phyloP scores from a whole-genome alignment of 2,329 filamentous ascomycete genomes.

The Aspergillus aculeatinus region DNA sequence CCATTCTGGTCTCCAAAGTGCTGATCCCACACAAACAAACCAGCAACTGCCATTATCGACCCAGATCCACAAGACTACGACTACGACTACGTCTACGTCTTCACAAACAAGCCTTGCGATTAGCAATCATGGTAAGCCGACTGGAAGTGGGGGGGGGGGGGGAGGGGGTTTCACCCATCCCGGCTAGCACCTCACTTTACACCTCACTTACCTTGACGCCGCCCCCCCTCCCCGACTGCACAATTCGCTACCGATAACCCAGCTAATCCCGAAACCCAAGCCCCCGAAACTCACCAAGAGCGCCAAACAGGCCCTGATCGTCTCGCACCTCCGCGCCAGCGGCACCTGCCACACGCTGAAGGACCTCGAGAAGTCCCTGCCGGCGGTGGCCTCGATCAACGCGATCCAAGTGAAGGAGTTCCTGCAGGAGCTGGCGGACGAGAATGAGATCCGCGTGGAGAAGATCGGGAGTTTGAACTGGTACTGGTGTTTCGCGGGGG shows the following conservation, averaged over 20 bases:
- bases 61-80: too few relatives aligned
- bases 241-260: background rate
- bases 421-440: constrained; percentile 61
- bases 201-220: too few relatives aligned
- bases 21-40: too few relatives aligned
- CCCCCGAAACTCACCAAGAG: constrained; percentile 57
- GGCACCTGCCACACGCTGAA: constrained; percentile 64
- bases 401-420: constrained; percentile 68
- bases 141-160: too few relatives aligned
- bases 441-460: constrained; percentile 62
- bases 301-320: constrained; percentile 58
- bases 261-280: constrained; percentile 16
- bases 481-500: constrained; percentile 67
- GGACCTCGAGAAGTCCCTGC: constrained; percentile 65
- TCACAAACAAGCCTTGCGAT: background rate
- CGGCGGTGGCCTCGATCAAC: constrained; percentile 62
- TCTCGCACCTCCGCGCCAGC: constrained; percentile 60
- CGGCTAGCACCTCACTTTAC: too few relatives aligned
- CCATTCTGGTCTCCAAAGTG: too few relatives aligned
- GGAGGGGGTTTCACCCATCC: too few relatives aligned
- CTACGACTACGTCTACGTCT: background rate
- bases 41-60: too few relatives aligned
- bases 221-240: background rate
- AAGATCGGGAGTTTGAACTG: constrained; percentile 71
- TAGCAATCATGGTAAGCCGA: background rate